Evolutionary conservation across 208 protist species (phyloP).

Genomic region (Tetramitus jugosus): DNA sequence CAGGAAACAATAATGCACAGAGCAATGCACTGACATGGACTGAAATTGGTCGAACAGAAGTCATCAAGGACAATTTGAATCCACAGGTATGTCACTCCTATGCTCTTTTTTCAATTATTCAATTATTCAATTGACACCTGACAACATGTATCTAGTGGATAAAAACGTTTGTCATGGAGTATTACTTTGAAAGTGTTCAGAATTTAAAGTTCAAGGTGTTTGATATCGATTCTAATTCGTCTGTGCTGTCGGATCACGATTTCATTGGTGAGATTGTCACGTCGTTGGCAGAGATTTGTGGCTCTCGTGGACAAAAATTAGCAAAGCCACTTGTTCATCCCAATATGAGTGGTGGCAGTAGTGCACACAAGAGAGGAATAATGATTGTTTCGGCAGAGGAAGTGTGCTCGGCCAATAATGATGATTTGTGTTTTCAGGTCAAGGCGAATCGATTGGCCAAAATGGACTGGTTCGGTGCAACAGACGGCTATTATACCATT

Average conservation of each 20-base stretch:
- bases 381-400: slow-evolving; percentile 17
- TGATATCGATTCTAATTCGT: slow-evolving; percentile 21
- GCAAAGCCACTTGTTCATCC: slow-evolving; percentile 12
- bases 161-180: background rate
- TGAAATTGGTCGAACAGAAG: slow-evolving; percentile 2
- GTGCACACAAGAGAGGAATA: background rate
- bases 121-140: too few relatives aligned
- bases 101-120: too few relatives aligned
- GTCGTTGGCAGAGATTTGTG: slow-evolving; percentile 7
- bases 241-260: slow-evolving; percentile 16
- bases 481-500: slow-evolving; percentile 17
- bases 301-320: background rate
- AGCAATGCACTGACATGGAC: too few relatives aligned
- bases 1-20: too few relatives aligned
- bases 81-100: too few relatives aligned
- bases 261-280: slow-evolving; percentile 23
- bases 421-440: background rate
- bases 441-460: background rate
- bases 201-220: slow-evolving; percentile 13
- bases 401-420: background rate
- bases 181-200: slow-evolving; percentile 7
- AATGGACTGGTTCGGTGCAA: background rate
- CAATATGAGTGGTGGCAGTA: too few relatives aligned
- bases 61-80: slow-evolving; percentile 16
- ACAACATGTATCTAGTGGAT: too few relatives aligned